phyloP scores from a whole-genome alignment of 1,284 basidiomycete species.

The Apiotrichum laibachii region DNA sequence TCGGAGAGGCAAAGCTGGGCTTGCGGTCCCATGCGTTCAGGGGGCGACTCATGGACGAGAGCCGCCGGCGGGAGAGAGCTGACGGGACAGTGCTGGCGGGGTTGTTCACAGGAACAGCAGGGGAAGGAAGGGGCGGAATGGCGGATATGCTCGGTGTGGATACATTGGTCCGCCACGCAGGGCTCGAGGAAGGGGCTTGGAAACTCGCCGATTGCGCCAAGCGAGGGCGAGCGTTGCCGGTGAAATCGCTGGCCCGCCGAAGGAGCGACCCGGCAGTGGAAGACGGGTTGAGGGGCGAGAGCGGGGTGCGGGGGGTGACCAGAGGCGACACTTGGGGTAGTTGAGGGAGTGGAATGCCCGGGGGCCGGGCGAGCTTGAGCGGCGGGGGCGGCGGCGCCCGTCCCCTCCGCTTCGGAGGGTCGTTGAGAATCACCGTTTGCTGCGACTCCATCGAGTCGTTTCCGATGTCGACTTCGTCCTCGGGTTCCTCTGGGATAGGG shows the following conservation, averaged over 20 bases:
- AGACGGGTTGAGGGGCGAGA: slow-evolving; percentile 16
- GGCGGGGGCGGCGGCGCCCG: slow-evolving; percentile 18
- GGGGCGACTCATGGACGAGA: slow-evolving; percentile 35
- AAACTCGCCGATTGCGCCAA: background rate
- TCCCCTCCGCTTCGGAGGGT: background rate
- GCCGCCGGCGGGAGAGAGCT: slow-evolving; percentile 17
- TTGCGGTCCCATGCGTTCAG: slow-evolving; percentile 44
- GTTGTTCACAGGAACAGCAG: too few species aligned
- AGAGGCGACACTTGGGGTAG: background rate
- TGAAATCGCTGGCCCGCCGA: slow-evolving; percentile 5
- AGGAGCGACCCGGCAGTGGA: background rate
- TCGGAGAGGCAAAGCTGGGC: slow-evolving; percentile 18
- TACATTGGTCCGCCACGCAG: background rate
- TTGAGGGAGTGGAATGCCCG: background rate
- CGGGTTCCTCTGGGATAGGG: slow-evolving; percentile 18
- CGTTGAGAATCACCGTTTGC: background rate
- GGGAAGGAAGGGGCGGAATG: slow-evolving; percentile 14
- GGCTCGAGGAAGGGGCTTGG: background rate
- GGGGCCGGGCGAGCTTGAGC: slow-evolving; percentile 5
- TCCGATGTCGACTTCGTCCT: slow-evolving; percentile 8
- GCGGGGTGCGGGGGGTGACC: slow-evolving; percentile 3
- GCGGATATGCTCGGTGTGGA: background rate
- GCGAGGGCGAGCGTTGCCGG: background rate
- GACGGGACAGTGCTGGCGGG: too few species aligned
- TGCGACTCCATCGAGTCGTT: background rate